Percentiles rank a stretch among this genome's conserved stretches.
phyloP scores from a whole-genome alignment of 257 asterid genomes.

The Leonotis leonurus region DNA sequence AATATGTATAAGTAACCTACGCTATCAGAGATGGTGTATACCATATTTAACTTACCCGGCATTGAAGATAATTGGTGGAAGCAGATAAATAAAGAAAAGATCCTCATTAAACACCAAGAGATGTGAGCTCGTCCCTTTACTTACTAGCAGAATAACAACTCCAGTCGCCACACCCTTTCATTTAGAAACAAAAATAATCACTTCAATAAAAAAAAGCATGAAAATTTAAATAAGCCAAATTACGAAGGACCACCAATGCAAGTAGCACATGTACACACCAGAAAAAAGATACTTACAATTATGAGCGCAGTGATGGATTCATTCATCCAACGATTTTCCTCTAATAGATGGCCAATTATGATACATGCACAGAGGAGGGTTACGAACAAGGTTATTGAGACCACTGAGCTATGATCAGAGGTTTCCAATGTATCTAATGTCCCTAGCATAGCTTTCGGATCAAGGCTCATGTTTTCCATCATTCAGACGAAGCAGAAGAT shows the following conservation, averaged over 20 bases:
- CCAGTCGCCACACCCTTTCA: conserved; percentile 86
- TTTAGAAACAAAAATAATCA: conserved; percentile 10
- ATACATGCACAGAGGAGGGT: conserved; percentile 84
- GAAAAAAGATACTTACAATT: conserved; percentile 29
- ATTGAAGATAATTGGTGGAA: conserved; percentile 96
- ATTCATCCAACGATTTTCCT: conserved; percentile 96
- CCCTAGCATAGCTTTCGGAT: conserved; percentile 30
- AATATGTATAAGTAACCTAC: conserved; percentile 4
- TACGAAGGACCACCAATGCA: conserved; percentile 6
- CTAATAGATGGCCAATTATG: conserved; percentile 88
- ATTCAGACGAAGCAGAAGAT: conserved; percentile 14
- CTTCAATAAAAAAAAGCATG: neutral
- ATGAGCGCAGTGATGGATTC: conserved; percentile 94
- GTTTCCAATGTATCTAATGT: conserved; percentile 28
- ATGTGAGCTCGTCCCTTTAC: conserved; percentile 81
- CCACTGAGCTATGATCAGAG: conserved; percentile 72
- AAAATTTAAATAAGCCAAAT: neutral
- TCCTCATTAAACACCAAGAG: conserved; percentile 92
- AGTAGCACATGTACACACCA: neutral
- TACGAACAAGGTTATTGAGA: conserved; percentile 68
- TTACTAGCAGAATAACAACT: conserved; percentile 63
- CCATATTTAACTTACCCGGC: conserved; percentile 61
- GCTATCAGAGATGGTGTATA: neutral
- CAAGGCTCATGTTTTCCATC: conserved; percentile 38
- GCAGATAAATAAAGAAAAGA: conserved; percentile 92